Base-by-base conservation (phyloP, 2,329 filamentous ascomycete species). In the Botrytis fabae region DNA sequence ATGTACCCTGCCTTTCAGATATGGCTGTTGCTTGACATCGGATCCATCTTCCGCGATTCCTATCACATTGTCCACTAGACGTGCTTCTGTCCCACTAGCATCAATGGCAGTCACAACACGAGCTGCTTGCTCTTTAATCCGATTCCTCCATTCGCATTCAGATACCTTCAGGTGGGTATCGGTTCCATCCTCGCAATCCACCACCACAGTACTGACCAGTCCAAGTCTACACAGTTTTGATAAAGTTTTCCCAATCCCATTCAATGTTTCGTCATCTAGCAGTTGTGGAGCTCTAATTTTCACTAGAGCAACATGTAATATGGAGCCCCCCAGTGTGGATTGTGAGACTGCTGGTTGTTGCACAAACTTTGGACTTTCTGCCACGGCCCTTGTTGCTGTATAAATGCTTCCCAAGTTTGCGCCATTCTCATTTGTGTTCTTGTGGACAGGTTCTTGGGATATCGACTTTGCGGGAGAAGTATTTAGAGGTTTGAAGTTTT, bases 191-290 rank as follows among this genome's bases (percentile, higher is more conserved):
- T 85, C 82, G 69, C 91, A 92, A 78, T 98, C 95, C 14, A 98
- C 84, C 1, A 98, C 92, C 0, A 99, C 88, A 32, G 95, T 89
- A 74, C 94, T 94, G 68, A 90, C 86, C 77, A 99, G 87, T 4
- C 96, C 95, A 22, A 99, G 87, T 70, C 91, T 90, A 57, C 90
- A 89, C 68, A 99, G 89, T 81, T 97, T 95, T 44, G 91, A 91
- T 59, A 99, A 83, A 0, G 96, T 98, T 80, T 91, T 90, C 8
- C 92, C 93, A 73, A 98, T 89, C 1, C 94, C 95, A 63, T 87
- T 83, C 18, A 98, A 81, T 0, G 89, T 92, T 2, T 85, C 83
- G 74, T 94, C 88, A 78, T 93, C 87, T 64, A 97, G 86, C 2
- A 85, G 82, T 78, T 97, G 91, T 0, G 94, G 91, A 61, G 88